Evolutionary conservation across 1,284 basidiomycete genomes (phyloP).

Genomic region (Sanguinoderma infundibulare): DNA sequence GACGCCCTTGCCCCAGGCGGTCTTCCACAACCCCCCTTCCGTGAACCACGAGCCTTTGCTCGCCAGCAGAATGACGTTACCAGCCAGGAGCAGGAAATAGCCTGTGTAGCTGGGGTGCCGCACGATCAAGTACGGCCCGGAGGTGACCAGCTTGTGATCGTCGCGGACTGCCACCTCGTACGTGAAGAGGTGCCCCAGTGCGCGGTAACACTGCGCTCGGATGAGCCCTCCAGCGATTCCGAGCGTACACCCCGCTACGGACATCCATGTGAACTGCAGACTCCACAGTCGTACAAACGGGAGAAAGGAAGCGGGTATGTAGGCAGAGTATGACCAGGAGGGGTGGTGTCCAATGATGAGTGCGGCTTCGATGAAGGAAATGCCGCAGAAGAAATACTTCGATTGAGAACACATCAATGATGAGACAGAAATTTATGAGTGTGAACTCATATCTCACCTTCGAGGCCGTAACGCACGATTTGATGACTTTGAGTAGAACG

Average conservation of each 20-base stretch:
- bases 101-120: background rate
- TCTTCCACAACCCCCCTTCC: background rate
- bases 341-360: conserved; percentile 2
- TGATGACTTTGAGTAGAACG: background rate
- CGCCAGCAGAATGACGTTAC: background rate
- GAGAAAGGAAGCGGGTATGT: background rate
- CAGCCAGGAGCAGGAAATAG: background rate
- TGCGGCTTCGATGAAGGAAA: background rate
- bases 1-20: background rate
- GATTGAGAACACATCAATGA: too few relatives aligned
- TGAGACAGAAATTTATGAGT: background rate
- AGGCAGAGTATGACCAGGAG: background rate
- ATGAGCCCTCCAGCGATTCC: background rate
- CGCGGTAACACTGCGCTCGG: background rate
- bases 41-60: conserved; percentile 1
- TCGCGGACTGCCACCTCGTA: background rate
- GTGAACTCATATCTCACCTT: background rate
- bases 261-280: background rate
- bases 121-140: background rate
- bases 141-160: background rate
- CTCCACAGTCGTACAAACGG: background rate
- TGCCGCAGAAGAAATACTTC: background rate
- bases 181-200: background rate
- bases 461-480: background rate
- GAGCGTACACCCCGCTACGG: background rate